Evolutionary conservation across 169 alveolate species (phyloP).

Genomic region (Plasmodium adleri): DNA sequence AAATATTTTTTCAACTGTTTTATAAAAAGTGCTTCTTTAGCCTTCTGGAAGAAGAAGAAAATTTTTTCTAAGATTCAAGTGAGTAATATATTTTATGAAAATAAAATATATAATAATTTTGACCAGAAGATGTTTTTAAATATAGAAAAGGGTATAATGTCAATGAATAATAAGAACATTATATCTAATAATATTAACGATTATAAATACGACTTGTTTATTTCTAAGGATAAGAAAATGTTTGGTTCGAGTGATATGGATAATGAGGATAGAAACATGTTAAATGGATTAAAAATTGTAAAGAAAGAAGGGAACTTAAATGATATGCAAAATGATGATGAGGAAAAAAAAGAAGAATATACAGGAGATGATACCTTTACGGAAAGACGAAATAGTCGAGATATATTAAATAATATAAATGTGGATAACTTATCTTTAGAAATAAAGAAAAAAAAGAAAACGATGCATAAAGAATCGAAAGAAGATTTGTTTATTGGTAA

Average conservation of each 20-base stretch:
- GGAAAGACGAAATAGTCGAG: conserved; percentile 43
- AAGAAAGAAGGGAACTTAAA: neutral
- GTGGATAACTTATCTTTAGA: conserved; percentile 43
- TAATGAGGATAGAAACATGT: neutral
- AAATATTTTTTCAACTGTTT: conserved; percentile 80
- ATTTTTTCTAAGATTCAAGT: conserved; percentile 71
- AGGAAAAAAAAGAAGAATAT: conserved; percentile 21
- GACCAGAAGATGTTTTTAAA: conserved; percentile 76
- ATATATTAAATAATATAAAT: conserved; percentile 53
- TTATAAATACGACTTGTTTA: conserved; percentile 57
- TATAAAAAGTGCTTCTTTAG: conserved; percentile 73
- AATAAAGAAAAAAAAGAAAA: conserved; percentile 62
- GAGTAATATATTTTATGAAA: conserved; percentile 73
- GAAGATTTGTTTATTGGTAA: conserved; percentile 68
- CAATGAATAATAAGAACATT: conserved; percentile 63
- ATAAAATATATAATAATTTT: conserved; percentile 50
- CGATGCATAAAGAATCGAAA: conserved; percentile 11
- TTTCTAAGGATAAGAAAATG: conserved; percentile 21
- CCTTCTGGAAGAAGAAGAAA: conserved; percentile 73
- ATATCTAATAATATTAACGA: conserved; percentile 72
- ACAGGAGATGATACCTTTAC: neutral
- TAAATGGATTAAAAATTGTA: neutral
- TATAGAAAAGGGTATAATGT: conserved; percentile 72
- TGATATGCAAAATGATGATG: neutral
- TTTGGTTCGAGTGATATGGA: neutral